phyloP scores from a whole-genome alignment of 345 rosid species.

The Citrus medica region DNA sequence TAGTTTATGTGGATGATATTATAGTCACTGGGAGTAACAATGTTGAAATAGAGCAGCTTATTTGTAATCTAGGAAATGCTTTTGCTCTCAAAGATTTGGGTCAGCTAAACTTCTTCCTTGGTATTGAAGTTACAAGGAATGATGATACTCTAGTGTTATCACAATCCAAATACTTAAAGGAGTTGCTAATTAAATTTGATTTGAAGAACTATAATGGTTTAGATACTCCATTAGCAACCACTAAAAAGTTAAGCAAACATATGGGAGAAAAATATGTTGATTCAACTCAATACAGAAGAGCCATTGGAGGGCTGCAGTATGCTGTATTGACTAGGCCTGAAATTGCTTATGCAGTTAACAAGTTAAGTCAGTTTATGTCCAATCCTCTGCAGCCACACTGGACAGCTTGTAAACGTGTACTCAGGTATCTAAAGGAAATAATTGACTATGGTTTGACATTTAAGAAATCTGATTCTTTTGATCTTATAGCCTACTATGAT shows the following conservation, averaged over 20 bases:
- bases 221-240: background rate
- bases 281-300: background rate
- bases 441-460: background rate
- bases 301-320: background rate
- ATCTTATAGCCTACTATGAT: background rate
- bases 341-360: background rate
- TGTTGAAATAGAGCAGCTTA: too few relatives aligned
- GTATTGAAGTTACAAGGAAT: rapidly evolving
- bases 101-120: too few relatives aligned
- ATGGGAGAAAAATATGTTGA: rapidly evolving
- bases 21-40: too few relatives aligned
- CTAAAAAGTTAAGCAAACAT: rapidly evolving
- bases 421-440: background rate
- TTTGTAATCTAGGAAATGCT: too few relatives aligned
- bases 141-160: background rate
- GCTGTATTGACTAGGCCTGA: background rate
- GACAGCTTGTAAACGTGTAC: background rate
- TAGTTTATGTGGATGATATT: too few relatives aligned
- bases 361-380: background rate
- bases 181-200: rapidly evolving
- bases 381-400: background rate
- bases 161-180: rapidly evolving
- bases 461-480: rapidly evolving
- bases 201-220: background rate
- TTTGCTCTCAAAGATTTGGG: too few relatives aligned